A percentile compares a stretch with the other conserved stretches of the same genome.
phyloP scores from a whole-genome alignment of 208 protist species.

The Giardia muris region DNA sequence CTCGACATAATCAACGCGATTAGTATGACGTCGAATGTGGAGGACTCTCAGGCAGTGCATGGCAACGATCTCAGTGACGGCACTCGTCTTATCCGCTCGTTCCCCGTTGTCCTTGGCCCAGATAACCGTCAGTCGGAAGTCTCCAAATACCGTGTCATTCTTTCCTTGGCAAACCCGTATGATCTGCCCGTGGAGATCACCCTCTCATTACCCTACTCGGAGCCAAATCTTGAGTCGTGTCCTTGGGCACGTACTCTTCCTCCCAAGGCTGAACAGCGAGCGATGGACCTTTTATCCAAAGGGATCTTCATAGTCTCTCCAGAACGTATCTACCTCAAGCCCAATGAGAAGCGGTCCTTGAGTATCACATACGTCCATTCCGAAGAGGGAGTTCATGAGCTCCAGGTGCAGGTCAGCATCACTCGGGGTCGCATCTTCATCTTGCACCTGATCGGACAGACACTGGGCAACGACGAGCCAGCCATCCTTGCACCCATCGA shows the following conservation, averaged over 20 bases:
- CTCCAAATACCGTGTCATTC: background rate
- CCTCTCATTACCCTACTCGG: background rate
- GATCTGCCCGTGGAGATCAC: background rate
- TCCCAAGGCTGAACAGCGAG: background rate
- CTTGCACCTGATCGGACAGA: constrained; percentile 15
- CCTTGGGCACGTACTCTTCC: background rate
- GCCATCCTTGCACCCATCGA: constrained; percentile 17
- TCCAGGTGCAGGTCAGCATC: constrained; percentile 3
- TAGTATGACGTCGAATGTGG: background rate
- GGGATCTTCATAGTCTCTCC: background rate
- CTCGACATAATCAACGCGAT: background rate
- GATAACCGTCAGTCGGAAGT: background rate
- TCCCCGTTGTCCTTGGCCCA: constrained; percentile 14
- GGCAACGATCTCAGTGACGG: background rate
- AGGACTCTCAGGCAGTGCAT: background rate
- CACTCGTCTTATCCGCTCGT: background rate
- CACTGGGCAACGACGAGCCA: constrained; percentile 6
- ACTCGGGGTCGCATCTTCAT: background rate
- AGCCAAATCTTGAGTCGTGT: background rate
- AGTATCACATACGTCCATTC: constrained; percentile 5
- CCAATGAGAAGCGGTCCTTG: background rate
- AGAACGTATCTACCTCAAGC: background rate
- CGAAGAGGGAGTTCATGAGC: constrained; percentile 26
- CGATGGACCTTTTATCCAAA: background rate
- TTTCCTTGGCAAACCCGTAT: constrained; percentile 15